Base-by-base conservation (phyloP, 306 rosid genomes). In the Trifolium dubium region DNA sequence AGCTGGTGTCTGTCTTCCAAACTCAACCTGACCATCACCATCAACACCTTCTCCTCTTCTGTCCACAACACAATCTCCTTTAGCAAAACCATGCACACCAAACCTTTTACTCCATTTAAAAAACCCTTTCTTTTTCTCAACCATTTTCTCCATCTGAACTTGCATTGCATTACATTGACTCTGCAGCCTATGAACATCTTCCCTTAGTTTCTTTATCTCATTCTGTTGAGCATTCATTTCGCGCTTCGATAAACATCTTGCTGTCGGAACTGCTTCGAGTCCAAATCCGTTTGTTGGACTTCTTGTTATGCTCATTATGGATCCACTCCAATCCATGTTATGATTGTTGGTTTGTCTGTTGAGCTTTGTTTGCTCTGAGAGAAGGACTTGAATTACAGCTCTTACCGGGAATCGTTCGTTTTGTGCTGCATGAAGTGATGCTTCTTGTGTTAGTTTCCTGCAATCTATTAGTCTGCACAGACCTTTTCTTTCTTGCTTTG, bases 361-460 rank as follows among this genome's bases (percentile, higher is more conserved):
- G 39, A 88, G 81, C 37, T 88, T 91, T 10, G 73, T 82, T 49
- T 91, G 96, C 80, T 91, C 97, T 0, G 88, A 87, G 75, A 94
- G 88, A 2, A 94, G 90, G 0, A 94, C 97, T 59, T 92, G 99
- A 70, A 94, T 88, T 8, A 94, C 95, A 0, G 96, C 95, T 75
- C 99, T 84, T 13, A 94, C 96, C 0, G 99, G 99, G 51, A 94
- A 82, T 2, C 99, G 80, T 50, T 94, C 99, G 67, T 92, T 94
- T 50, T 94, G 97, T 5, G 96, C 86, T 2, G 99, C 99, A 29
- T 94, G 99, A 15, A 92, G 86, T 56, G 97, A 89, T 1, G 97
- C 99, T 55, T 94, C 99, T 11, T 86, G 82, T 4, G 95, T 86
- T 28, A 94, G 89, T 64, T 94, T 94, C 14, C 97, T 74, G 80